Conservation (phyloP, 1,284 basidiomycete species). For the Takashimella koratensis region DNA sequence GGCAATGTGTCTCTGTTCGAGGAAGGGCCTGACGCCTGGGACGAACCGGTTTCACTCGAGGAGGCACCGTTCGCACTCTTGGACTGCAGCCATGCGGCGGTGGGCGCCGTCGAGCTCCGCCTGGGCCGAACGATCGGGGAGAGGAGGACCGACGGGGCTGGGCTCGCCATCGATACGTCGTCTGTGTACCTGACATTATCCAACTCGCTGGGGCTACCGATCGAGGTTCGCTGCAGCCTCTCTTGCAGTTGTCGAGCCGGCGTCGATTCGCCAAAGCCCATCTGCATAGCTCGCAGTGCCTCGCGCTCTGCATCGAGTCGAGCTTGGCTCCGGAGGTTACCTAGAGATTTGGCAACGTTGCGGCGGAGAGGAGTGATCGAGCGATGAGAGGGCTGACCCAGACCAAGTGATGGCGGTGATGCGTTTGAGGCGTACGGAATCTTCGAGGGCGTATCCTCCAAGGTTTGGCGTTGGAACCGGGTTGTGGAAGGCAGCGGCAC, state of each 20-base stretch:
- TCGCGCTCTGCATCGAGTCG: constrained; percentile 22
- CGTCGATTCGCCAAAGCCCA: constrained; percentile 14
- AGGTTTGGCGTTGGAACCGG: constrained; percentile 21
- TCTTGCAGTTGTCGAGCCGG: constrained; percentile 23
- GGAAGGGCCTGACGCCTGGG: not conserved
- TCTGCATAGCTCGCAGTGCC: not conserved
- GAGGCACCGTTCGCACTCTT: not conserved
- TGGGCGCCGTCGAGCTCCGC: constrained; percentile 21
- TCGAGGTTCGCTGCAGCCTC: constrained; percentile 26
- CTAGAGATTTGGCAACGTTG: constrained; percentile 40
- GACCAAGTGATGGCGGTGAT: not conserved
- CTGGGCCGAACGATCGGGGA: constrained; percentile 15
- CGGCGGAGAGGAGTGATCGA: constrained; percentile 24
- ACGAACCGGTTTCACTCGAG: constrained; percentile 4
- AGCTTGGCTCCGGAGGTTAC: constrained; percentile 36
- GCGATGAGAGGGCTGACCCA: constrained; percentile 8
- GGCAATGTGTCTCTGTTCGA: not conserved
- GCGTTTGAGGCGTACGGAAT: constrained; percentile 27
- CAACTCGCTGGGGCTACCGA: constrained; percentile 41
- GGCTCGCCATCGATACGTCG: constrained; percentile 36
- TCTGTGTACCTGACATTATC: constrained; percentile 24
- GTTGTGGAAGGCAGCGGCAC: constrained; percentile 21
- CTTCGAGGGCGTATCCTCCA: constrained; percentile 46
- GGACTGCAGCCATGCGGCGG: not conserved
- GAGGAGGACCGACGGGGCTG: not conserved